Percentiles rank a stretch among this genome's conserved stretches.
Evolutionary conservation across 192 early-diverging fungal genomes (phyloP).

Genomic region (Chytriomyces confervae): DNA sequence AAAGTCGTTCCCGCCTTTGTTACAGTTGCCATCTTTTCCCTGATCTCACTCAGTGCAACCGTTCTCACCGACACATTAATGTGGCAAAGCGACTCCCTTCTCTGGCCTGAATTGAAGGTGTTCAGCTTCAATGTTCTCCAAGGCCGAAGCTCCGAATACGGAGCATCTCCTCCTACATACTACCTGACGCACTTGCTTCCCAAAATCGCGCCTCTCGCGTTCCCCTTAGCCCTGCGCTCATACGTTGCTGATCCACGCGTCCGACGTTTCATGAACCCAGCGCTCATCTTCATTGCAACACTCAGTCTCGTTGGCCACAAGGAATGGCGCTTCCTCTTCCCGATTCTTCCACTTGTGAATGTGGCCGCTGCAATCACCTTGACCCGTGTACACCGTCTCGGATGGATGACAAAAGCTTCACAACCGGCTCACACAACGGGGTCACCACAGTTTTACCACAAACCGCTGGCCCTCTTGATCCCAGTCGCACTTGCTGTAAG

Average conservation of each 20-base stretch:
- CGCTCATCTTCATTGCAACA: constrained; percentile 59
- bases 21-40: constrained; percentile 5
- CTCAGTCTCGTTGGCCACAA: constrained; percentile 89
- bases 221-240: constrained; percentile 60
- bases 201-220: constrained; percentile 70
- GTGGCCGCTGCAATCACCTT: constrained; percentile 63
- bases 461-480: constrained; percentile 6
- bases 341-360: constrained; percentile 83
- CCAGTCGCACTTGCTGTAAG: not conserved
- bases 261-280: constrained; percentile 61
- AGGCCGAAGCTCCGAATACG: constrained; percentile 67
- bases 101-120: constrained; percentile 78
- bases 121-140: constrained; percentile 80
- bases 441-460: not conserved
- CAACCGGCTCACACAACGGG: not conserved
- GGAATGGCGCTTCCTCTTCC: constrained; percentile 94
- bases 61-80: constrained; percentile 76
- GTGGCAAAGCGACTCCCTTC: constrained; percentile 61
- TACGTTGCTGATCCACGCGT: constrained; percentile 48
- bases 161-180: constrained; percentile 70
- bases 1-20: constrained; percentile 7
- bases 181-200: constrained; percentile 82
- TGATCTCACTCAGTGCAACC: constrained; percentile 45
- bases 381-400: constrained; percentile 36
- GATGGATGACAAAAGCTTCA: constrained; percentile 22